Percentiles rank a stretch among this genome's conserved stretches.
These are phyloP conservation scores for Basidiobolus meristosporus DNA, from an alignment of 371 early-diverging fungal species.

Conservation along the genomic window DNA sequence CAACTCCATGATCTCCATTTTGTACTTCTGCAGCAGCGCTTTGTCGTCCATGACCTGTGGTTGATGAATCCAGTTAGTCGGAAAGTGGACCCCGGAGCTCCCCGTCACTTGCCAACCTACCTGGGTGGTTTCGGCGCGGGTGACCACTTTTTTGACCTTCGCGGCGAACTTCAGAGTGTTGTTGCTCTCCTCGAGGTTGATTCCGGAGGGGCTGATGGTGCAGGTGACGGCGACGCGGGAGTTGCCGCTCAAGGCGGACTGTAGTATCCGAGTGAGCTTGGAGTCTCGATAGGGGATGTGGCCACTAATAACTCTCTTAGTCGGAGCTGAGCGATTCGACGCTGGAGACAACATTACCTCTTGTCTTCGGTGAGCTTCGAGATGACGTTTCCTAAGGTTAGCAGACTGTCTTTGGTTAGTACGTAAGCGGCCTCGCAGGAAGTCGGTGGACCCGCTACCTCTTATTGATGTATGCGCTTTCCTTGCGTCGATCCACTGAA, in stretches of 20 bases:
- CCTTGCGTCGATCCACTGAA: slow-evolving; percentile 61
- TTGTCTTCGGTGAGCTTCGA: slow-evolving; percentile 45
- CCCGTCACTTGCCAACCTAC: slow-evolving; percentile 3
- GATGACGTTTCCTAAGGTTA: slow-evolving; percentile 82
- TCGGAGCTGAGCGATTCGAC: not conserved
- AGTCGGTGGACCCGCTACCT: slow-evolving; percentile 8
- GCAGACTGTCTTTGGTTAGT: slow-evolving; percentile 17
- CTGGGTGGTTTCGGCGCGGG: slow-evolving; percentile 41
- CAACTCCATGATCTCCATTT: slow-evolving; percentile 63
- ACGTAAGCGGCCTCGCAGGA: slow-evolving; percentile 1
- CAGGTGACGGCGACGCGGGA: slow-evolving; percentile 63
- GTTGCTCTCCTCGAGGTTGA: slow-evolving; percentile 46
- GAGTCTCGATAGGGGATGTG: slow-evolving; percentile 84
- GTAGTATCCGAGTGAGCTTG: slow-evolving; percentile 75
- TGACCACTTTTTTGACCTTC: slow-evolving; percentile 49
- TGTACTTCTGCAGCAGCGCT: slow-evolving; percentile 68
- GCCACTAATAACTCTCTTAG: slow-evolving; percentile 6
- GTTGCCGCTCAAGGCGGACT: slow-evolving; percentile 60
- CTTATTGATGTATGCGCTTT: slow-evolving; percentile 89
- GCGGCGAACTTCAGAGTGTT: slow-evolving; percentile 79
- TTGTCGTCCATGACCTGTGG: slow-evolving; percentile 54
- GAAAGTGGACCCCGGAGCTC: not conserved
- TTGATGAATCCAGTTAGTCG: not conserved
- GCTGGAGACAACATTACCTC: slow-evolving; percentile 9
- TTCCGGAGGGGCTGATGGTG: slow-evolving; percentile 41